These are phyloP conservation scores for Colletotrichum horii DNA, from an alignment of 2,329 filamentous ascomycete species.

Conservation along the genomic window DNA sequence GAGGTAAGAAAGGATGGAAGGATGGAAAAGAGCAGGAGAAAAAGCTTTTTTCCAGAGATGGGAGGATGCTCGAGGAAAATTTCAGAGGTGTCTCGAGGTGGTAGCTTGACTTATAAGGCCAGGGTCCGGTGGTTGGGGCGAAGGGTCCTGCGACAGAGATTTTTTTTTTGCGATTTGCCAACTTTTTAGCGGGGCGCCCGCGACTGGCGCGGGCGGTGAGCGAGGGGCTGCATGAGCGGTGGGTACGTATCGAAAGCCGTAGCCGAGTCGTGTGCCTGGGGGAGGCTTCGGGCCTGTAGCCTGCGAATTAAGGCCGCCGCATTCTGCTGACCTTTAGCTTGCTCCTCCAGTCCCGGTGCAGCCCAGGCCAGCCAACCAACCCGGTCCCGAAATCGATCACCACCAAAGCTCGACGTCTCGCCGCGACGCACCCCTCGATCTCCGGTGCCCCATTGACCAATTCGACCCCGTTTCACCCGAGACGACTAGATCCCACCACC, in stretches of 20 bases:
- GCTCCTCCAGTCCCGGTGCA: constrained; percentile 11
- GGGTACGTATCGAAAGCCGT: constrained; percentile 15
- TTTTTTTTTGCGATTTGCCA: constrained; percentile 23
- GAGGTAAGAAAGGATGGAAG: neutral
- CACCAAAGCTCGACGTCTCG: constrained; percentile 11
- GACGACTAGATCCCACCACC: neutral
- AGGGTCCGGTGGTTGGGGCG: constrained; percentile 20
- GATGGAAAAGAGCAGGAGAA: constrained; percentile 1
- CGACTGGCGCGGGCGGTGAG: constrained; percentile 18
- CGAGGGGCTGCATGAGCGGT: neutral
- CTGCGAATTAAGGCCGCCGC: constrained; percentile 19
- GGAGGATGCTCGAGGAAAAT: constrained; percentile 6
- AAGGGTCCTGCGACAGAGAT: constrained; percentile 21
- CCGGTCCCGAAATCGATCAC: constrained; percentile 8
- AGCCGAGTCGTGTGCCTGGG: neutral
- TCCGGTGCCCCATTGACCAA: constrained; percentile 4
- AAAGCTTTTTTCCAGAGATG: constrained; percentile 14
- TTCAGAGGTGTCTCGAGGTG: neutral
- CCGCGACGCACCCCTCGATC: neutral
- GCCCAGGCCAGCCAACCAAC: neutral
- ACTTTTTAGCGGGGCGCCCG: constrained; percentile 18
- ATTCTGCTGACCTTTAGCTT: constrained; percentile 14
- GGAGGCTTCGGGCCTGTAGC: neutral
- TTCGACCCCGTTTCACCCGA: neutral
- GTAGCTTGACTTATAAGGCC: constrained; percentile 20